Base-by-base conservation (phyloP, 2,329 filamentous ascomycete species). In the Teratosphaeria zuluensis region DNA sequence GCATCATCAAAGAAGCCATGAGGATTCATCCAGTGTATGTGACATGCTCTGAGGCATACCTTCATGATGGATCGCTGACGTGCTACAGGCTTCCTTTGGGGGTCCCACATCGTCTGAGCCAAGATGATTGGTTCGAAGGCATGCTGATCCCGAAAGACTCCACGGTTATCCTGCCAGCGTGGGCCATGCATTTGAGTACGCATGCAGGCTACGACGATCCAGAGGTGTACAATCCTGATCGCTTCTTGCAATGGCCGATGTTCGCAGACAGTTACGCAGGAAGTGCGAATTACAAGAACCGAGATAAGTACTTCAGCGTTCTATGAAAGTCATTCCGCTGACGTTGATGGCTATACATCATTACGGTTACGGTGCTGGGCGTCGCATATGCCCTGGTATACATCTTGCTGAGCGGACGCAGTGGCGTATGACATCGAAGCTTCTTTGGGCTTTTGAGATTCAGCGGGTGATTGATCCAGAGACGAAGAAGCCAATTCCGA, bases 391-490 rank as follows among this genome's bases (percentile, higher is more conserved):
- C 60, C 73, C 75, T 2, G 79, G 80, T 0, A 75, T 80, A 62
- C 80, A 84, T 56, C 74, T 84, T 0, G 68, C 66, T 2, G 76
- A 80, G 51, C 76, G 79, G 0, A 81, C 76, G 0, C 72, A 84
- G 48, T 76, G 70, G 61, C 64, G 71, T 24, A 70, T 69, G 6
- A 61, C 73, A 32, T 65, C 68, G 19, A 68, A 69, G 51, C 30
- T 75, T 21, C 65, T 85, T 0, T 85, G 82, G 82, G 81, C 75
- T 0, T 84, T 83, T 30, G 59, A 67, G 6, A 14, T 35, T 35
- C 33, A 35, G 33, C 33, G 33, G 33, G 33, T 35, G 3, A 35
- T 35, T 35, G 33, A 35, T 14, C 33, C 33, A 14, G 33, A 35
- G 33, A 35, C 33, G 9, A 35, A 35, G 33, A 35, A 35, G 33